Evolutionary conservation across 2,329 filamentous ascomycete genomes (phyloP), one percentile per base, ranked within the genome.

Genomic region (Aspergillus uvarum): DNA sequence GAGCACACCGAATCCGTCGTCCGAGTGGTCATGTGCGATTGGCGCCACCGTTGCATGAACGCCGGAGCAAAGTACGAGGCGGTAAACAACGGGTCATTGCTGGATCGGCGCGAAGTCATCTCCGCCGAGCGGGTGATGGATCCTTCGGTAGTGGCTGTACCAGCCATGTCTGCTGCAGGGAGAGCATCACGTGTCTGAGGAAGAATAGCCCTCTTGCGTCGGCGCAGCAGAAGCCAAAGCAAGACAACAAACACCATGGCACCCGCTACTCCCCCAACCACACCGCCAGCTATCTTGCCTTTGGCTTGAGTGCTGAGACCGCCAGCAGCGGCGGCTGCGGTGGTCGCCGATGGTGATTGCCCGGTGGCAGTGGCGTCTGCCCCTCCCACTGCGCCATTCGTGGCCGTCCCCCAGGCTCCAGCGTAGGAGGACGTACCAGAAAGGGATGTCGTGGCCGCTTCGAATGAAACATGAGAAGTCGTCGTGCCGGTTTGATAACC

Each of bases 241-340:
- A 74, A 58, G 38, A 70, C 58, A 5, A 73, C 47, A 32, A 86
- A 71, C 55, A 87, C 70, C 32, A 83, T 73, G 12, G 84, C 81
- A 35, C 85, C 86, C 35, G 85, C 84, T 53, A 87, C 79, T 50
- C 85, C 85, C 16, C 86, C 86, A 26, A 88, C 79, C n/a, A 88
- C 83, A 51, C 85, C 85, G 7, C 86, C 86, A 21, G 87, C 84
- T 3, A 88, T 81, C 60, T 80, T 80, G 16, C 81, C 80, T 24
- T 82, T 84, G 49, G 77, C 72, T 32, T 70, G 68, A 48, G 71
- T 68, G 31, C 62, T 68, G 21, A 66, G 48, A 8, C 62, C 59
- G 21, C 60, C 63, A 3, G 67, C 63, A n/a, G 57, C 59, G 5
- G 62, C 64, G 1, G 58, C 47, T 5, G 62, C 61, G n/a, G 42